These are phyloP conservation scores for Adansonia rubrostipa DNA, from an alignment of 441 rosid genomes.

Conservation along the genomic window DNA sequence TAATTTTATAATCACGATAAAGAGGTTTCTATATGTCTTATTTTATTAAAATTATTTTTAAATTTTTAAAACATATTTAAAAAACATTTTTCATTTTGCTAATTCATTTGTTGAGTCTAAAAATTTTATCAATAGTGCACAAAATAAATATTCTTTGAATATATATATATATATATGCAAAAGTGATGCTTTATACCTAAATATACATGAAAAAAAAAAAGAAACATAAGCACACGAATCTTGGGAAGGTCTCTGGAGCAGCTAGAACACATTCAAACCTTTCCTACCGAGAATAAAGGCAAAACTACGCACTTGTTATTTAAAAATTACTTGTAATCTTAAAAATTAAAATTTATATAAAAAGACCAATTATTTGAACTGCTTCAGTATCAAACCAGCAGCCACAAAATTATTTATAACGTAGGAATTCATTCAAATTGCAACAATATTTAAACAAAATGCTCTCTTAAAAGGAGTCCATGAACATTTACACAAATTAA, in stretches of 20 bases:
- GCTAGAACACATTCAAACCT: not conserved
- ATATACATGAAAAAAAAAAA: too few species aligned
- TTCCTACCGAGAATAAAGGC: not conserved
- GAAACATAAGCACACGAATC: not conserved
- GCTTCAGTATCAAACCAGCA: not conserved
- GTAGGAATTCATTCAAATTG: not conserved
- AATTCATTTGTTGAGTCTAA: too few species aligned
- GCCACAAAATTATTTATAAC: not conserved
- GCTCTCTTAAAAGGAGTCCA: not conserved
- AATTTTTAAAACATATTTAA: too few species aligned
- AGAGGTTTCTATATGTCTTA: too few species aligned
- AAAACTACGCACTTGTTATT: not conserved
- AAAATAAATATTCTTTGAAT: too few species aligned
- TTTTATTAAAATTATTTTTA: too few species aligned
- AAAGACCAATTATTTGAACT: not conserved
- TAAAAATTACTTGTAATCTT: constrained; percentile 9
- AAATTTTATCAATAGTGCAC: too few species aligned
- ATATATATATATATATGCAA: too few species aligned
- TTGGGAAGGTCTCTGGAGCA: not conserved
- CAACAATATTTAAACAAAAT: not conserved
- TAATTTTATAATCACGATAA: too few species aligned
- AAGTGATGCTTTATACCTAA: not conserved
- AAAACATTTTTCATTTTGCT: too few species aligned
- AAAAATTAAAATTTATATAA: not conserved
- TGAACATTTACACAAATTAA: constrained; percentile 15